phyloP scores from a whole-genome alignment of 1,284 basidiomycete genomes.

The Puccinia novopanici region DNA sequence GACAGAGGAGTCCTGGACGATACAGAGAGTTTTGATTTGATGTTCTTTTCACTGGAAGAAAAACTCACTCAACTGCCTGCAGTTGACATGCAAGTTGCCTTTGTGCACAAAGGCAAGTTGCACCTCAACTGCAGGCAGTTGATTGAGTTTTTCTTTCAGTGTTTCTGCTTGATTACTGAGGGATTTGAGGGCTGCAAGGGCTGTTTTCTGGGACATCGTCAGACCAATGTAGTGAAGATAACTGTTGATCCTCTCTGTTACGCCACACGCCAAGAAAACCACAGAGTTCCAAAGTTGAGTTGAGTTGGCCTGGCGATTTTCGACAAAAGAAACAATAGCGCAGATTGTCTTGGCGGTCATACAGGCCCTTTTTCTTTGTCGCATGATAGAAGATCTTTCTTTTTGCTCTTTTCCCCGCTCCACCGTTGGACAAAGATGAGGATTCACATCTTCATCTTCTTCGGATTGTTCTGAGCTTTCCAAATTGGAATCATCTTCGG shows the following conservation, averaged over 20 bases:
- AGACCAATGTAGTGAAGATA: slow-evolving; percentile 21
- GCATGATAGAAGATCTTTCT: no score
- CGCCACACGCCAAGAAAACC: slow-evolving; percentile 11
- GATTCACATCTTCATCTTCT: neutral
- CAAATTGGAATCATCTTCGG: neutral
- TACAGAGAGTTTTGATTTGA: neutral
- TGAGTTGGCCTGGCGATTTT: neutral
- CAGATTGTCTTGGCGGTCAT: neutral
- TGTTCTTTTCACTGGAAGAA: no score
- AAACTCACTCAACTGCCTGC: no score
- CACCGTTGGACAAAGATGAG: neutral
- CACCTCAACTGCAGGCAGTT: no score
- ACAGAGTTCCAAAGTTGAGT: neutral
- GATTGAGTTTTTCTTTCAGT: no score
- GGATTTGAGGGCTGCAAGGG: neutral
- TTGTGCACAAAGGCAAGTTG: no score
- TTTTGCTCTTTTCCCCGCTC: neutral
- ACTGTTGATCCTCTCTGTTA: neutral
- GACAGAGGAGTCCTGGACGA: neutral
- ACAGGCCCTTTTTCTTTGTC: no score
- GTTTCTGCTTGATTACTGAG: neutral
- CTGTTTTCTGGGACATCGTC: neutral
- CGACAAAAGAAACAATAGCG: neutral
- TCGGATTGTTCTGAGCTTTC: neutral
- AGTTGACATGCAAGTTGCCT: neutral